Base-by-base conservation (phyloP, 2,329 filamentous ascomycete genomes). In the Akanthomyces muscarius region DNA sequence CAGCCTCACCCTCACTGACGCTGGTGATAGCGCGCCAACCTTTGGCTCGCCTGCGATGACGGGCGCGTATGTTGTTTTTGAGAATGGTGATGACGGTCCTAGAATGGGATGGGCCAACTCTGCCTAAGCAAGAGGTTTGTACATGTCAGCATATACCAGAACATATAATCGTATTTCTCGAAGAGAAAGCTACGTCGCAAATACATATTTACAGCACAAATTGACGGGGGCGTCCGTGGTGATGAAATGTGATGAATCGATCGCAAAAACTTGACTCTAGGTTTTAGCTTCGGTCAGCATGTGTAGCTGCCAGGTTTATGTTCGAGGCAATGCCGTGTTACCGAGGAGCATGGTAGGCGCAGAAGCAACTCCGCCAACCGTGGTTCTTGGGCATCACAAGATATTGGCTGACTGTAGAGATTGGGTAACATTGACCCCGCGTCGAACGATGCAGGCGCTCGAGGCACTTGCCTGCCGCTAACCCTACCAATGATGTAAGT, bases 1-100 rank as follows among this genome's bases (percentile, higher is more conserved):
- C 41, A 10, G 41, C 14, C 38, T 59, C 5, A 53, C n/a, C 10
- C 55, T 63, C 2, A 5, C 6, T 1, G 41, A 59, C 1, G 41
- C 47, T 25, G 50, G 55, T 23, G 16, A 4, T 3, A 14, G 5
- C 41, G 7, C n/a, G 3, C 30, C 28, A 23, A 33, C 25, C 4
- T 63, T 48, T 14, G 61, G 61, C n/a, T 63, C 61, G 52, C 61
- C 61, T 2, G 6, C 53, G 5, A 33, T 63, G 61, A 50, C 61
- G 16, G 53, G 36, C 23, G 52, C 52, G 0, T 63, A 50, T 30
- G 45, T 63, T 6, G 61, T 63, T 21, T 63, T 63, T 36, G 61
- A 63, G 53, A n/a, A 63, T 21, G 61, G 61, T 11, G 4, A 8
- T 21, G 18, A 52, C 11, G 61, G 61, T 14, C 53, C 61, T 5